phyloP scores from a whole-genome alignment of 805 yeast genomes.

The Saturnispora quitensis region DNA sequence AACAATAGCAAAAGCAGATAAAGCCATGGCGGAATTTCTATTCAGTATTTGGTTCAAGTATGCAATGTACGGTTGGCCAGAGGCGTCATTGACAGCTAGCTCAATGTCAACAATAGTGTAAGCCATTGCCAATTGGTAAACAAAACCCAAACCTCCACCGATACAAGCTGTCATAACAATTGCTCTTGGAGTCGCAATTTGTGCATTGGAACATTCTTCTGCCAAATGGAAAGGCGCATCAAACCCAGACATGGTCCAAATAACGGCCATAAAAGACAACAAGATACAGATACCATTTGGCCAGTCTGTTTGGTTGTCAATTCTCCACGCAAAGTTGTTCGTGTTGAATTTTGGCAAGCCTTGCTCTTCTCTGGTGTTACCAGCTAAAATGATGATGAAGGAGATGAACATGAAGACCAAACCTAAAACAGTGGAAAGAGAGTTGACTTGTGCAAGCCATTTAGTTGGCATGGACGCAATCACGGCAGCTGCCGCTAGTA shows the following conservation, averaged over 20 bases:
- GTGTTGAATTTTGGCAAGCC: constrained; percentile 41
- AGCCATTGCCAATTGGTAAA: constrained; percentile 51
- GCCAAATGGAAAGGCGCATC: constrained; percentile 68
- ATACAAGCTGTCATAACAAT: constrained; percentile 48
- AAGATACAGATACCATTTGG: constrained; percentile 53
- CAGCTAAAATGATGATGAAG: constrained; percentile 45
- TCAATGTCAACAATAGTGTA: constrained; percentile 48
- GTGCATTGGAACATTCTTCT: constrained; percentile 63
- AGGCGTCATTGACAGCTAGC: constrained; percentile 36
- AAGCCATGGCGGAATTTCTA: constrained; percentile 32
- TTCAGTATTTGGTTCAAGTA: constrained; percentile 42
- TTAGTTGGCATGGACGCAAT: constrained; percentile 47
- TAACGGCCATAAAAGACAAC: constrained; percentile 50
- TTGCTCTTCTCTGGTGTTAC: constrained; percentile 31
- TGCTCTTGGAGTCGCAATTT: constrained; percentile 57
- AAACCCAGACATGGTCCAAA: constrained; percentile 69
- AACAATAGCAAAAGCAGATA: constrained; percentile 36
- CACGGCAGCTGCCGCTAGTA: constrained; percentile 37
- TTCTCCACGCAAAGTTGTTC: constrained; percentile 43
- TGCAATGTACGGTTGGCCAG: constrained; percentile 54
- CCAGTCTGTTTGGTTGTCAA: constrained; percentile 50
- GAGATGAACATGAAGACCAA: constrained; percentile 42
- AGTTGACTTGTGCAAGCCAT: constrained; percentile 43
- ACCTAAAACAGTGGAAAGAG: constrained; percentile 41
- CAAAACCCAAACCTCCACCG: constrained; percentile 50